phyloP scores from a whole-genome alignment of 768 basidiomycete genomes.

The Leccinellum albellum region DNA sequence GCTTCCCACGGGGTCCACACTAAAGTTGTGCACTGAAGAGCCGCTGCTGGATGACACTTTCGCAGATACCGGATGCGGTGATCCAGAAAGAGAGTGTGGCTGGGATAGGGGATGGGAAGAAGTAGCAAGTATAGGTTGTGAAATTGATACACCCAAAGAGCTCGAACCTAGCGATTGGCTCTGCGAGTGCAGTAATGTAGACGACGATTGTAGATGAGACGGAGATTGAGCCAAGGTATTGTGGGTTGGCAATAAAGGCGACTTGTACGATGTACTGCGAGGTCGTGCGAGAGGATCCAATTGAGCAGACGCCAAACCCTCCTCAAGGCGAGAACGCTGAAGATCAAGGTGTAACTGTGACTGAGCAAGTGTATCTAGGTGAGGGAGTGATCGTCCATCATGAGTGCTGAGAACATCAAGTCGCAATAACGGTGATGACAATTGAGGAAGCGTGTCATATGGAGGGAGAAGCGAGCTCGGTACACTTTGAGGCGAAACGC shows the following conservation, averaged over 20 bases:
- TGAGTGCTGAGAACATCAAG: slow-evolving; percentile 23
- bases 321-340: slow-evolving; percentile 28
- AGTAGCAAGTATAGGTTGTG: slow-evolving; percentile 21
- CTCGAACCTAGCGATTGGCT: slow-evolving; percentile 12
- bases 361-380: slow-evolving; percentile 22
- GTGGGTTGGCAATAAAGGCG: slow-evolving; percentile 19
- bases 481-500: slow-evolving; percentile 18
- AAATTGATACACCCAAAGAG: slow-evolving; percentile 15
- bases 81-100: slow-evolving; percentile 29
- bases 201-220: slow-evolving; percentile 15
- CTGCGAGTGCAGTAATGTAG: slow-evolving; percentile 17
- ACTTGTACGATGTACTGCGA: slow-evolving; percentile 24
- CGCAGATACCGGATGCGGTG: slow-evolving; percentile 23
- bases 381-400: slow-evolving; percentile 20
- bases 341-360: slow-evolving; percentile 24
- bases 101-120: slow-evolving; percentile 22
- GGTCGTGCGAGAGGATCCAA: slow-evolving; percentile 27
- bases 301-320: slow-evolving; percentile 24
- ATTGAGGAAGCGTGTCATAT: slow-evolving; percentile 23
- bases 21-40: slow-evolving; percentile 19
- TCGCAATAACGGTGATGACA: slow-evolving; percentile 22
- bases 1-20: slow-evolving; percentile 9
- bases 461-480: slow-evolving; percentile 13
- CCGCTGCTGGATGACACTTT: slow-evolving; percentile 20
- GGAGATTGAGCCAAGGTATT: slow-evolving; percentile 18